A percentile compares a stretch with the other conserved stretches of the same genome.
phyloP scores from a whole-genome alignment of 805 yeast species.

The Nakazawaea ishiwadae region DNA sequence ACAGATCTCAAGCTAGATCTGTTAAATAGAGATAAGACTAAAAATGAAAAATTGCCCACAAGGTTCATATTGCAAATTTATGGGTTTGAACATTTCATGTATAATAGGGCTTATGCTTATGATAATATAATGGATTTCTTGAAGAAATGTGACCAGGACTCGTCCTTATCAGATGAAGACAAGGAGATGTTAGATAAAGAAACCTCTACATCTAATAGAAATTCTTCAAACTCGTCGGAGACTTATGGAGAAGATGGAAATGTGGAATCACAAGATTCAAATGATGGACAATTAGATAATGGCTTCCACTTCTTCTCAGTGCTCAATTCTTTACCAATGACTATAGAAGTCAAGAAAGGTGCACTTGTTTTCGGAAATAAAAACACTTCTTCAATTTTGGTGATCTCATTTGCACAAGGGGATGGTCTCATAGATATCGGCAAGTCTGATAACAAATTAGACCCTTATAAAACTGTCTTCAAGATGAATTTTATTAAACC shows the following conservation, averaged over 20 bases:
- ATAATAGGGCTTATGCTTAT: constrained; percentile 76
- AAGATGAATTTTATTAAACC: constrained; percentile 45
- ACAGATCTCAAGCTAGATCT: constrained; percentile 17
- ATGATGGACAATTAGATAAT: neutral
- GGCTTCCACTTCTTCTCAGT: constrained; percentile 15
- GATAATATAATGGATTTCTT: constrained; percentile 47
- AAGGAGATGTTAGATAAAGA: no score
- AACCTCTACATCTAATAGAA: neutral
- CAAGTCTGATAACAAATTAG: constrained; percentile 41
- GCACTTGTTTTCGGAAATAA: constrained; percentile 78
- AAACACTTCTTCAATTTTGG: constrained; percentile 67
- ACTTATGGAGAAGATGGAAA: neutral
- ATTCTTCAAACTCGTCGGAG: neutral
- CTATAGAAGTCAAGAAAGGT: constrained; percentile 54
- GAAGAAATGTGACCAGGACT: constrained; percentile 7
- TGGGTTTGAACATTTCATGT: constrained; percentile 81
- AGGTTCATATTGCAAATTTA: constrained; percentile 55
- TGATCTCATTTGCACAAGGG: constrained; percentile 52
- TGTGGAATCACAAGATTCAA: neutral
- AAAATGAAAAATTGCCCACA: constrained; percentile 49
- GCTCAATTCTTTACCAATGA: constrained; percentile 54
- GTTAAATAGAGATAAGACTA: constrained; percentile 18
- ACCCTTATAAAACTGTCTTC: constrained; percentile 46
- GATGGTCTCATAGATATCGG: constrained; percentile 55
- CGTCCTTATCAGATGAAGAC: neutral